phyloP scores from a whole-genome alignment of 768 basidiomycete genomes.

The Termitomyces sp. region DNA sequence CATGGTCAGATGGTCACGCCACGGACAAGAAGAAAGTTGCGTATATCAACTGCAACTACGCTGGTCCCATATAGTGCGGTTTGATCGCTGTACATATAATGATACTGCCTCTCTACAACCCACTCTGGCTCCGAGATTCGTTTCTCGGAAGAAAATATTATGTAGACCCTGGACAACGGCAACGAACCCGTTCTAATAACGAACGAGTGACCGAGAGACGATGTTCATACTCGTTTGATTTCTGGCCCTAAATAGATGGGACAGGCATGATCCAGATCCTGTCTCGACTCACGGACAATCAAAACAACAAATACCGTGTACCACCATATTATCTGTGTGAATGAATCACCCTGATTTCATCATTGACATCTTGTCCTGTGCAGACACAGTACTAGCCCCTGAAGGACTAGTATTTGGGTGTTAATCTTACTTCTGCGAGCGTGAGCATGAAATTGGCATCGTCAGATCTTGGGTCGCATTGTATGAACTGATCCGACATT shows the following conservation, averaged over 20 bases:
- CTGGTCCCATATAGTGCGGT: neutral
- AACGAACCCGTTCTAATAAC: no score
- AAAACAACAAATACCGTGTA: no score
- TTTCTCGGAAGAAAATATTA: neutral
- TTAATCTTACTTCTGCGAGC: no score
- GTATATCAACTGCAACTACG: neutral
- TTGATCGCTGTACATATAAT: neutral
- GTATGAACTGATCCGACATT: neutral
- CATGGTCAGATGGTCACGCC: neutral
- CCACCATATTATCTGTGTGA: no score
- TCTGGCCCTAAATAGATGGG: no score
- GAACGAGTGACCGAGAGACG: no score
- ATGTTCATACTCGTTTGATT: no score
- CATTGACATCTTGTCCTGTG: neutral
- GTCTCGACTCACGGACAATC: no score
- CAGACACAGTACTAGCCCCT: no score
- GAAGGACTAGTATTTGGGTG: no score
- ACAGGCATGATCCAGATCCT: no score
- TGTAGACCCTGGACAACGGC: neutral
- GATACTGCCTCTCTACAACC: neutral
- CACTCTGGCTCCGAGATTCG: neutral
- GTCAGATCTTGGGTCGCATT: neutral
- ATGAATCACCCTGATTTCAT: no score
- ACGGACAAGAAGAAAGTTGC: neutral
- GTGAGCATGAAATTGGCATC: neutral